These are phyloP conservation scores for Pelargonium citronellum DNA, from an alignment of 441 rosid species.

Conservation along the genomic window DNA sequence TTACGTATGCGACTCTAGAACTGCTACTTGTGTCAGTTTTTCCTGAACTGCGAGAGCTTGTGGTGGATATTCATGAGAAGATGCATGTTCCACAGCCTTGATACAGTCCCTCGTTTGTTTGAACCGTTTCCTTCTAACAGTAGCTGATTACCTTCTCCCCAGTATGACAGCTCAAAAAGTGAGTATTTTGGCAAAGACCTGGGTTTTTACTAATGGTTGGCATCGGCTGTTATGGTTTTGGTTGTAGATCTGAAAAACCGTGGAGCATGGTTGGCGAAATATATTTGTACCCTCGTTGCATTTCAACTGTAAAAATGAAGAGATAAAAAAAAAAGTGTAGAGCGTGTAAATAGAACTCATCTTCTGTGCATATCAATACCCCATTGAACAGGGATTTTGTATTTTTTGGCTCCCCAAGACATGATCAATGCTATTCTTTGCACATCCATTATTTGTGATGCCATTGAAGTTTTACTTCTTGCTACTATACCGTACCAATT, in stretches of 20 bases:
- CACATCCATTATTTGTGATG: neutral
- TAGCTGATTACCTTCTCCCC: too few relatives aligned
- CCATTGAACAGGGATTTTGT: neutral
- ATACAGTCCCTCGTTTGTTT: neutral
- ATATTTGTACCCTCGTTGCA: neutral
- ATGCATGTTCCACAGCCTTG: conserved; percentile 19
- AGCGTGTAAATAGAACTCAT: conserved; percentile 9
- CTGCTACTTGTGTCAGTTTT: conserved; percentile 56
- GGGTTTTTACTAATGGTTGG: conserved; percentile 8
- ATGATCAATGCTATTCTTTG: neutral
- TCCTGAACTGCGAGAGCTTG: conserved; percentile 66
- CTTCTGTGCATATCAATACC: conserved; percentile 1
- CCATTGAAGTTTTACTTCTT: too few relatives aligned
- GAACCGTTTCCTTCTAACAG: neutral
- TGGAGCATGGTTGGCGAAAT: conserved; percentile 4
- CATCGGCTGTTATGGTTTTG: conserved; percentile 5
- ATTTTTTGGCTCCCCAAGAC: neutral
- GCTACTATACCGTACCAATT: too few relatives aligned
- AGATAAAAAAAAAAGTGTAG: neutral
- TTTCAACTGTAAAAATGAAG: conserved; percentile 3
- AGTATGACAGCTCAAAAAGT: neutral
- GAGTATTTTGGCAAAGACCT: neutral
- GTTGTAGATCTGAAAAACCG: neutral
- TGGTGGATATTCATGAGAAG: conserved; percentile 53
- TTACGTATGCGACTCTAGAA: conserved; percentile 61